A percentile compares a stretch with the other conserved stretches of the same genome.
Evolutionary conservation across 441 rosid genomes (phyloP).

Genomic region (Jatropha podagrica): DNA sequence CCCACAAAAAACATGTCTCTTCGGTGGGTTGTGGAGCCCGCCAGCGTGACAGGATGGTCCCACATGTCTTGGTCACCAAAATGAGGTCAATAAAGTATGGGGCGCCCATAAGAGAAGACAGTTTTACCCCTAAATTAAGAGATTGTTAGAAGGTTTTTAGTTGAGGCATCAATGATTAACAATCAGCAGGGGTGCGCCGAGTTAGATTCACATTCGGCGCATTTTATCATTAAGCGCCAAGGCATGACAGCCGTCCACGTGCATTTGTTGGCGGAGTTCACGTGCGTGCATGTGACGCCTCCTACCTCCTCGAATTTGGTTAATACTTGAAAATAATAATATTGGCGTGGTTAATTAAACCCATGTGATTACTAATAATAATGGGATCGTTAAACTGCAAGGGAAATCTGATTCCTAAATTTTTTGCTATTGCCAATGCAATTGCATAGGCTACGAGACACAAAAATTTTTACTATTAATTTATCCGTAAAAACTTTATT

Average conservation of each 20-base stretch:
- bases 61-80: not conserved
- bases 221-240: slow-evolving; percentile 27
- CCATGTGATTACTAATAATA: slow-evolving; percentile 23
- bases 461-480: too few species aligned
- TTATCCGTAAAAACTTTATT: too few species aligned
- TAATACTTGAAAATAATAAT: slow-evolving; percentile 13
- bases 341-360: slow-evolving; percentile 11
- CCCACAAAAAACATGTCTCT: not conserved
- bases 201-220: slow-evolving; percentile 1
- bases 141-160: too few species aligned
- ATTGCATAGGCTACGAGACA: not conserved
- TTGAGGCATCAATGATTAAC: too few species aligned
- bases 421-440: not conserved
- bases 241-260: slow-evolving; percentile 56
- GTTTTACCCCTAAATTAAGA: not conserved
- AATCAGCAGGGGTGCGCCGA: not conserved
- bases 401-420: not conserved
- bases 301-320: slow-evolving; percentile 19
- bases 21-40: not conserved
- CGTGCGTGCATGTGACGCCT: slow-evolving; percentile 64
- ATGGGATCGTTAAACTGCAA: not conserved
- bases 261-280: slow-evolving; percentile 31
- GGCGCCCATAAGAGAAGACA: not conserved
- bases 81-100: not conserved
- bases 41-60: slow-evolving; percentile 24